Evolutionary conservation across 1,284 basidiomycete genomes (phyloP), one percentile per base, ranked within the genome.

Genomic region (Tilletia caries): DNA sequence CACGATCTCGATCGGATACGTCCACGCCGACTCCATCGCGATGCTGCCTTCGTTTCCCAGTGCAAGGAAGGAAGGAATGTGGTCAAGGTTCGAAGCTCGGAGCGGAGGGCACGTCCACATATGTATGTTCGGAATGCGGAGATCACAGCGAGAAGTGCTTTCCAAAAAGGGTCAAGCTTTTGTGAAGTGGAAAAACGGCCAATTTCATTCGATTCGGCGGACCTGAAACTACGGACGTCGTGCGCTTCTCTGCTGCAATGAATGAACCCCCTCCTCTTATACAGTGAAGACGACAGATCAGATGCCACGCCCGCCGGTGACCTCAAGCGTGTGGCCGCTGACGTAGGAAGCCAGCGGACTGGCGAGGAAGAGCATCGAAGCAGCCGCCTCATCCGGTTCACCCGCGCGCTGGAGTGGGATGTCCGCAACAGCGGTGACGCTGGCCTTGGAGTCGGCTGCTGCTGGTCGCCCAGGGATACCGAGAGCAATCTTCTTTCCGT

Each of bases 351-450:
- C 89, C 29, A 93, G 85, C 2, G 91, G 91, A 20, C 90, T 91
- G 1, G 88, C 89, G 25, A 78, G 72, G 73, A 76, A 80, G 33
- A 76, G 65, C 54, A 83, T 78, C 3, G 80, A 77, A 54, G 87
- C 87, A 2, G 91, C 92, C 8, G 90, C 92, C 83, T 93, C 92
- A 67, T 92, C 91, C 0, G 90, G 84, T 4, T 86, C 86, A 32
- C 88, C 92, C n/a, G 89, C 88, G 68, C 92, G 86, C n/a, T 88
- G 86, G 4, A 93, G 87, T 1, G 92, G 92, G 75, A 93, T 91
- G 60, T 84, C 83, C 1, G 86, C 85, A 73, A 86, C 87, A 12
- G 86, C 84, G 66, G 71, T 84, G 27, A 83, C 81, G 27, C 91
- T 91, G 60, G 90, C 89, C 70, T 86, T 86, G 64, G 91, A 91